A percentile compares a stretch with the other conserved stretches of the same genome.
phyloP scores from a whole-genome alignment of 208 protist species.

The Leishmania guyanensis region DNA sequence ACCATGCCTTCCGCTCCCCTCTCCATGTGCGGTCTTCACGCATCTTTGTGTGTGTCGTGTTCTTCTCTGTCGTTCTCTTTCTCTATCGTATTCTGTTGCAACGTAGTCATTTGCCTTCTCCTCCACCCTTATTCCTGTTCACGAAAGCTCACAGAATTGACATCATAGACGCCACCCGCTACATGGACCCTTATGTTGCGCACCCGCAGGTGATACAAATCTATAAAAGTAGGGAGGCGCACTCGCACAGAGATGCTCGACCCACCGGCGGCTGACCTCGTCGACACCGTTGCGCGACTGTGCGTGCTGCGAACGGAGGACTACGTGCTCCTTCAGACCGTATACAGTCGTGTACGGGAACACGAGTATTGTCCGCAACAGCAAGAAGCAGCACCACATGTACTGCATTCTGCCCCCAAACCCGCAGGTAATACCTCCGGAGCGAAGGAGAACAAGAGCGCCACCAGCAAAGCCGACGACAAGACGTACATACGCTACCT shows the following conservation, averaged over 20 bases:
- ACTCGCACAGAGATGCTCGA: slow-evolving; percentile 37
- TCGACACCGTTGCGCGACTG: slow-evolving; percentile 41
- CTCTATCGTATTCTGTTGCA: background rate
- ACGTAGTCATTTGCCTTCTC: background rate
- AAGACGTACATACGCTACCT: slow-evolving; percentile 41
- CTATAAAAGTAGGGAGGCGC: background rate
- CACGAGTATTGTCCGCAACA: background rate
- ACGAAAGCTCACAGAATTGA: background rate
- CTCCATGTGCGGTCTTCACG: background rate
- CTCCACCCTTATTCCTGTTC: background rate
- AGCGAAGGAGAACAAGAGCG: background rate
- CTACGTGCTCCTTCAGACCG: slow-evolving; percentile 39
- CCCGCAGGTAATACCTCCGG: background rate
- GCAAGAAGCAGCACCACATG: background rate
- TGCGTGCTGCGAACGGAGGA: slow-evolving; percentile 60
- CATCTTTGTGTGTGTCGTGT: background rate
- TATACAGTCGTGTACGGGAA: slow-evolving; percentile 13
- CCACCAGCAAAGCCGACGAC: background rate
- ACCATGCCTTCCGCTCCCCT: background rate
- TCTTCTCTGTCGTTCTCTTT: background rate
- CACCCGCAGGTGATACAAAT: background rate
- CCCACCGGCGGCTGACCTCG: slow-evolving; percentile 29
- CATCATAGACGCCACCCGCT: background rate
- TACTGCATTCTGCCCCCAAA: background rate
- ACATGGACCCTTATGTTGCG: background rate